Base-by-base conservation (phyloP, 768 basidiomycete genomes). In the Tricholoma terreum region DNA sequence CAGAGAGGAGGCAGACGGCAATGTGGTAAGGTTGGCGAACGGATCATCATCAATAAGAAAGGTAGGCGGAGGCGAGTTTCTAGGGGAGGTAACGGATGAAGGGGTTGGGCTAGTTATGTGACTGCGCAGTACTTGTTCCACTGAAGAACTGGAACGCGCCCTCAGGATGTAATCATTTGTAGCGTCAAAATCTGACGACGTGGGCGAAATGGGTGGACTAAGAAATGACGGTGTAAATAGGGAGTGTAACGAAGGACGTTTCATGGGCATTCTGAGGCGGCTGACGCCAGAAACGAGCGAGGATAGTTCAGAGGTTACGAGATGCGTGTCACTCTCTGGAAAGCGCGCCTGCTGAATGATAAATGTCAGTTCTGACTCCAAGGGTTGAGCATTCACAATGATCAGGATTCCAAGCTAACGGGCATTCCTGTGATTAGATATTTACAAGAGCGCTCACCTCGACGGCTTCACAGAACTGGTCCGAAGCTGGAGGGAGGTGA, bases 11-110 rank as follows among this genome's bases (percentile, higher is more conserved):
- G 57, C 45, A n/a, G 56, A 57, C 21, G 67, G 64, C 35, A 61
- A 59, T n/a, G 69, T 53, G 35, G 77, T 72, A 12, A 86, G 74
- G 58, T 85, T 83, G 19, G 89, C 89, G 63, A 90, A 90, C 1
- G 89, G 89, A 63, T 90, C 89, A 52, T 86, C 84, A 63, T 89
- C 88, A 22, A 87, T 73, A 17, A 89, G 75, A 58, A 74, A 79
- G n/a, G 67, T 69, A 14, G 73, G 74, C 1, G 78, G 77, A 5
- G 76, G 72, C 11, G 76, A 76, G 61, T 61, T 46, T 64, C 52
- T 55, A 14, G 58, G 33, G 34, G 59, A 65, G 27, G 53, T 21
- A 19, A 57, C 57, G 12, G 67, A 68, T 45, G 74, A 58, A 21
- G 64, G 62, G 61, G 8, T 35, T 63, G 43, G 14, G 63, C 33